Evolutionary conservation across 306 rosid genomes (phyloP).

Genomic region (Rosa rugosa): DNA sequence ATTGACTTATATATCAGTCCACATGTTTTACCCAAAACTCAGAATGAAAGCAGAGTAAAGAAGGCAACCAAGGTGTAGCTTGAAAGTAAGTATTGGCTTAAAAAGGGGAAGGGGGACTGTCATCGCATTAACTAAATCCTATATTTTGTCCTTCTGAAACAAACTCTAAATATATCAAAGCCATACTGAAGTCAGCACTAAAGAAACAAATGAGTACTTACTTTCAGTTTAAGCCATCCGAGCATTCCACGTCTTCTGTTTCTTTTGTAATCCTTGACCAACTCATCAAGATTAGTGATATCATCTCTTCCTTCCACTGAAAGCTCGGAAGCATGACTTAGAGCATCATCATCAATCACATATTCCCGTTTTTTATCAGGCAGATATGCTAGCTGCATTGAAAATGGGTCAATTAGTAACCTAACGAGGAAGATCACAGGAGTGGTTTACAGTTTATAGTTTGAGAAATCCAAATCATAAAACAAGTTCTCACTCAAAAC

Average conservation of each 20-base stretch:
- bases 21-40: not conserved
- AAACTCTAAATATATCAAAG: not conserved
- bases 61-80: not conserved
- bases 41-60: not conserved
- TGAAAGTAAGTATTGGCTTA: not conserved
- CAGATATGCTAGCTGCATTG: slow-evolving; percentile 76
- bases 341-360: slow-evolving; percentile 58
- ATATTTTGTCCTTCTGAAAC: not conserved
- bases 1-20: not conserved
- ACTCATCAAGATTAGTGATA: slow-evolving; percentile 58
- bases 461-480: slow-evolving; percentile 8
- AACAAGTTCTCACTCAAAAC: not conserved
- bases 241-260: slow-evolving; percentile 76
- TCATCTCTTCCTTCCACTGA: slow-evolving; percentile 63
- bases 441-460: not conserved
- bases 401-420: slow-evolving; percentile 25
- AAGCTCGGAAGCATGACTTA: slow-evolving; percentile 60
- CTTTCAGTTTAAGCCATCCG: slow-evolving; percentile 78
- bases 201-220: slow-evolving; percentile 28
- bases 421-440: not conserved
- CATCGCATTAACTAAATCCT: not conserved
- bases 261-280: slow-evolving; percentile 67
- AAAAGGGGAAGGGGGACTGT: not conserved
- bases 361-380: slow-evolving; percentile 78
- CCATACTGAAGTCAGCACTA: slow-evolving; percentile 24